Evolutionary conservation across 257 asterid species (phyloP).

Genomic region (Penstemon newberryi): DNA sequence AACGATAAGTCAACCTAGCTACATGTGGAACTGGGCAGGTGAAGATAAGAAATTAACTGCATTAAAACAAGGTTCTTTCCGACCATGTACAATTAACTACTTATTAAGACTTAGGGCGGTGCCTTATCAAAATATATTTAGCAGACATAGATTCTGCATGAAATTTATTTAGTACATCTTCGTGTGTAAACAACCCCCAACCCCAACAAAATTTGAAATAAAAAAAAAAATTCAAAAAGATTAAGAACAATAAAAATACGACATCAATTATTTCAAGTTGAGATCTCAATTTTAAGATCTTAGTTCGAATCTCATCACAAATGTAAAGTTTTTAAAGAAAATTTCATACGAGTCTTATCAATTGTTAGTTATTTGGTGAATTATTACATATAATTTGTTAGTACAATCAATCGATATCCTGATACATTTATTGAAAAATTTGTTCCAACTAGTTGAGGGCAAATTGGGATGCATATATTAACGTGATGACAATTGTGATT

Average conservation of each 20-base stretch:
- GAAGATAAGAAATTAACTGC: background rate
- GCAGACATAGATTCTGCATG: constrained; percentile 21
- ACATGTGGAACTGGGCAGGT: constrained; percentile 46
- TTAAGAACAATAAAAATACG: background rate
- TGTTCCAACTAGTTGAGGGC: too few relatives aligned
- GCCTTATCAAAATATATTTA: constrained; percentile 19
- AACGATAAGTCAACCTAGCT: constrained; percentile 43
- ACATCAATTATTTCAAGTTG: background rate
- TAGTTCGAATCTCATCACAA: too few relatives aligned
- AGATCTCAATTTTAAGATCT: background rate
- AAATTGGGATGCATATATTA: background rate
- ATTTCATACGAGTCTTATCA: background rate
- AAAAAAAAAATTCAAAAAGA: background rate
- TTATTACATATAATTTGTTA: too few relatives aligned
- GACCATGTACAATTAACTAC: background rate
- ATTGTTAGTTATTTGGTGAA: too few relatives aligned
- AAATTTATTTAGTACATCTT: background rate
- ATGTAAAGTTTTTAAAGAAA: background rate
- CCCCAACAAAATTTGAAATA: background rate
- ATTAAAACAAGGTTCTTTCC: background rate
- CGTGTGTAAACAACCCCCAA: background rate
- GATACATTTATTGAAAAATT: too few relatives aligned
- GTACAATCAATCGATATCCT: too few relatives aligned
- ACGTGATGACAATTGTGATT: constrained; percentile 27
- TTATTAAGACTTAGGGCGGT: constrained; percentile 24